Conservation (phyloP, 2,329 filamentous ascomycete genomes). For the Colletotrichum lini region DNA sequence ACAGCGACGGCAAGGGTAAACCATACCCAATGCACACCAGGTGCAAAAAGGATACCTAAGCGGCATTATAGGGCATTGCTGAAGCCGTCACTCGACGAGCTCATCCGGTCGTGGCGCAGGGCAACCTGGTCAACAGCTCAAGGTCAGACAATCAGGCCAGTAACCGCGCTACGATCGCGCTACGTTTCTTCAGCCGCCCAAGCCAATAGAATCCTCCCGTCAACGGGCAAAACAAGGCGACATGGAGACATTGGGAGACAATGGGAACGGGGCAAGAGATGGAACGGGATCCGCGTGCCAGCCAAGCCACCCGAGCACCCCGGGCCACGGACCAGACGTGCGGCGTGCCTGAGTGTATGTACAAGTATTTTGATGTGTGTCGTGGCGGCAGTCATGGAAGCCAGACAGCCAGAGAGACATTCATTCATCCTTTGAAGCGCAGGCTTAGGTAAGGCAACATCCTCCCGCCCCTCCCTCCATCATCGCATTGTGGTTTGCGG, state of each 20-base stretch:
- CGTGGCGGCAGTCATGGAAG: constrained; percentile 4
- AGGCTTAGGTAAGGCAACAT: not conserved
- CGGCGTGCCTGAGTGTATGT: constrained; percentile 24
- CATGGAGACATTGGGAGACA: not conserved
- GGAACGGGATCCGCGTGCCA: constrained; percentile 12
- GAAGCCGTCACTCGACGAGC: not conserved
- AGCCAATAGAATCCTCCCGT: constrained; percentile 21
- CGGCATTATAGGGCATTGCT: constrained; percentile 7
- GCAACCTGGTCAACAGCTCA: constrained; percentile 13
- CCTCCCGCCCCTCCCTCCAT: not conserved
- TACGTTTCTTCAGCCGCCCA: constrained; percentile 33
- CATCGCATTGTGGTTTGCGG: constrained; percentile 2
- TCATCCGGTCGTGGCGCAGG: constrained; percentile 17
- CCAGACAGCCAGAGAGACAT: not conserved
- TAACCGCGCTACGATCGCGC: constrained; percentile 5
- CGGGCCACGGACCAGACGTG: constrained; percentile 27
- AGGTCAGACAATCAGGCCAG: constrained; percentile 11
- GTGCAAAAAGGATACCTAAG: constrained; percentile 15
- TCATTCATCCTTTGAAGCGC: not conserved
- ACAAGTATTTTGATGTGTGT: no score
- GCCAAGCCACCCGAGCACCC: constrained; percentile 39
- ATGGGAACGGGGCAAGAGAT: not conserved
- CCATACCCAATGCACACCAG: constrained; percentile 7
- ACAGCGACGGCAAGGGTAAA: constrained; percentile 31
- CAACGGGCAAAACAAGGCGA: not conserved